Evolutionary conservation across 2,329 filamentous ascomycete species (phyloP).

Genomic region (Plenodomus lindquistii): DNA sequence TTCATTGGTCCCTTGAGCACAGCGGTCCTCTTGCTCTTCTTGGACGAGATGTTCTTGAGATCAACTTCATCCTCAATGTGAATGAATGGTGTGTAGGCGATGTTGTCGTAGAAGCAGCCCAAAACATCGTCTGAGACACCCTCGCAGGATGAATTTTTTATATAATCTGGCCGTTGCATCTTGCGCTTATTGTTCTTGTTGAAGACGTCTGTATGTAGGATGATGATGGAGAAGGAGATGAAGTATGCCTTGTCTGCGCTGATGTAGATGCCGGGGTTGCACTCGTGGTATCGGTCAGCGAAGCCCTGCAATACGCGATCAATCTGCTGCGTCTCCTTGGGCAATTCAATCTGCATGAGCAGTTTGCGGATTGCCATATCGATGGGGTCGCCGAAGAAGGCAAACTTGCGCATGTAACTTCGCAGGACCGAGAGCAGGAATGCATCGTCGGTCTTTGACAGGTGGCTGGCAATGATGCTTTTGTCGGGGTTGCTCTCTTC

Average conservation of each 20-base stretch:
- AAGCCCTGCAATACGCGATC: conserved; percentile 93
- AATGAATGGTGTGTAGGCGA: conserved; percentile 97
- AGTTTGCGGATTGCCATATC: conserved; percentile 97
- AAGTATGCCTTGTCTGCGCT: conserved; percentile 93
- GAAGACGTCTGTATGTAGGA: conserved; percentile 98
- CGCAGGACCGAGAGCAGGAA: conserved; percentile 84
- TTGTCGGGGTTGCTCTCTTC: conserved; percentile 78
- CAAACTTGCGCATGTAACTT: conserved; percentile 94
- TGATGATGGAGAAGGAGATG: conserved; percentile 93
- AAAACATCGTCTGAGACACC: conserved; percentile 92
- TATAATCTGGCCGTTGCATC: conserved; percentile 94
- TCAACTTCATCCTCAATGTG: conserved; percentile 92
- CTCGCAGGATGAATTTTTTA: conserved; percentile 91
- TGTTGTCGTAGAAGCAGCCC: conserved; percentile 98
- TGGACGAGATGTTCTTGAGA: conserved; percentile 70
- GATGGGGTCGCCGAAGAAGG: conserved; percentile 95
- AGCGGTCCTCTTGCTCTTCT: conserved; percentile 72
- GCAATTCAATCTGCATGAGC: conserved; percentile 93
- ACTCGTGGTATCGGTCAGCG: conserved; percentile 95
- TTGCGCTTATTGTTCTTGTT: conserved; percentile 99
- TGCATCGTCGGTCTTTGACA: conserved; percentile 83
- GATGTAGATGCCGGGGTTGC: conserved; percentile 93
- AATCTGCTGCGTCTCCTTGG: conserved; percentile 97
- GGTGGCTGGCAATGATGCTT: conserved; percentile 78
- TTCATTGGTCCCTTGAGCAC: conserved; percentile 59